phyloP scores from a whole-genome alignment of 2,329 filamentous ascomycete species.

The Hypoxylon sp. region DNA sequence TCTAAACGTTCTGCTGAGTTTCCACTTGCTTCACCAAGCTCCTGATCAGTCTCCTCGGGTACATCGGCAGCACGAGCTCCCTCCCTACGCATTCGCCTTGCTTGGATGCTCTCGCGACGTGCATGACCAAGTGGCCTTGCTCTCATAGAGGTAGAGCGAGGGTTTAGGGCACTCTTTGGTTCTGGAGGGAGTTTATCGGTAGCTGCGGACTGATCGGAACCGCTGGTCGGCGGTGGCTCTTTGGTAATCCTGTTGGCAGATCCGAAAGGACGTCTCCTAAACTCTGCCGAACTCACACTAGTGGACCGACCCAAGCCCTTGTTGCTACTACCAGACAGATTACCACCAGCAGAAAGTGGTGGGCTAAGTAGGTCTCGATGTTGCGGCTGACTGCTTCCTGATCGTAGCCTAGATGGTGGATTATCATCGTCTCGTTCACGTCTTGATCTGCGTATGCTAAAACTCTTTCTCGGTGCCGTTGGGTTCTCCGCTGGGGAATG shows the following conservation, averaged over 20 bases:
- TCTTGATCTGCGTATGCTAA: constrained; percentile 78
- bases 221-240: constrained; percentile 80
- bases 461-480: constrained; percentile 82
- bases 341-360: constrained; percentile 71
- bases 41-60: constrained; percentile 90
- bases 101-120: constrained; percentile 91
- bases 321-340: constrained; percentile 66
- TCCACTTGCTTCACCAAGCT: constrained; percentile 74
- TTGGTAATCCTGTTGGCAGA: constrained; percentile 62
- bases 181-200: constrained; percentile 66
- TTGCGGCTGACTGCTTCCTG: constrained; percentile 75
- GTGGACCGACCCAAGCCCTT: constrained; percentile 86
- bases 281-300: constrained; percentile 90
- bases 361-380: constrained; percentile 84
- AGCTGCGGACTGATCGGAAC: constrained; percentile 79
- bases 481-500: constrained; percentile 79
- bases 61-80: constrained; percentile 81
- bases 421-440: constrained; percentile 66
- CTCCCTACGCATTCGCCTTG: constrained; percentile 80
- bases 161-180: constrained; percentile 64
- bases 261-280: constrained; percentile 72
- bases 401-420: constrained; percentile 59
- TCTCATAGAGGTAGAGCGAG: constrained; percentile 74
- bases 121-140: constrained; percentile 92
- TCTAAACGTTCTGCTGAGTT: constrained; percentile 72